Conservation (phyloP, 805 yeast genomes). For the Hanseniaspora meyeri region DNA sequence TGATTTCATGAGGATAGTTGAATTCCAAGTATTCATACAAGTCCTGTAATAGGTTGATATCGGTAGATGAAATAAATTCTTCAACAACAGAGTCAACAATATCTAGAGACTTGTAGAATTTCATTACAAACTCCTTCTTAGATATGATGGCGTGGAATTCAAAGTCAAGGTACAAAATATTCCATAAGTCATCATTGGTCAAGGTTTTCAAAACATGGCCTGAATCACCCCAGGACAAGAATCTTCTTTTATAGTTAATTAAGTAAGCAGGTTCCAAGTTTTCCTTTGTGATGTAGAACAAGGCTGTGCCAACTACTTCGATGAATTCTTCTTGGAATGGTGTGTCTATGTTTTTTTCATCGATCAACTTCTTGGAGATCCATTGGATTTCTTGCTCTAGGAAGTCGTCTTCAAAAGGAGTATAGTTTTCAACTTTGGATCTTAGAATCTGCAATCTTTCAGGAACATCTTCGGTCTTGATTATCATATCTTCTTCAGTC, state of each 20-base stretch:
- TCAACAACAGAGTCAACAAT: constrained; percentile 46
- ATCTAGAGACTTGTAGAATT: constrained; percentile 42
- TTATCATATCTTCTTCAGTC: constrained; percentile 81
- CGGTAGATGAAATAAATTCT: constrained; percentile 42
- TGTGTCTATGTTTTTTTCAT: constrained; percentile 39
- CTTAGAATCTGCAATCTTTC: constrained; percentile 81
- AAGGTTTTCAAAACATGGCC: constrained; percentile 42
- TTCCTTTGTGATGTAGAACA: constrained; percentile 61
- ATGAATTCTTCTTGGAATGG: constrained; percentile 42
- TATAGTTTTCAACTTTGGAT: constrained; percentile 45
- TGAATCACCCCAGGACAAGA: constrained; percentile 37
- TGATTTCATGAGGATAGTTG: constrained; percentile 38
- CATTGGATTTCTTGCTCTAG: constrained; percentile 63
- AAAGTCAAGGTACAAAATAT: constrained; percentile 71
- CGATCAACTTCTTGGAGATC: constrained; percentile 55
- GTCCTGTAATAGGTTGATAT: constrained; percentile 55
- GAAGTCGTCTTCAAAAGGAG: constrained; percentile 47
- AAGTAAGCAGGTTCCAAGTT: constrained; percentile 86
- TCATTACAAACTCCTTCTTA: constrained; percentile 52
- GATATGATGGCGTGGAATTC: constrained; percentile 77
- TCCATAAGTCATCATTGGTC: constrained; percentile 68
- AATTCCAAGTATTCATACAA: constrained; percentile 72
- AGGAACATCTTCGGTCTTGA: constrained; percentile 78
- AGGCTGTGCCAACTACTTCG: constrained; percentile 58
- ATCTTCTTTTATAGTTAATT: constrained; percentile 91